Percentiles rank a stretch among this genome's conserved stretches.
Evolutionary conservation across 2,329 filamentous ascomycete genomes (phyloP).

Genomic region (Camptophora hylomeconis): DNA sequence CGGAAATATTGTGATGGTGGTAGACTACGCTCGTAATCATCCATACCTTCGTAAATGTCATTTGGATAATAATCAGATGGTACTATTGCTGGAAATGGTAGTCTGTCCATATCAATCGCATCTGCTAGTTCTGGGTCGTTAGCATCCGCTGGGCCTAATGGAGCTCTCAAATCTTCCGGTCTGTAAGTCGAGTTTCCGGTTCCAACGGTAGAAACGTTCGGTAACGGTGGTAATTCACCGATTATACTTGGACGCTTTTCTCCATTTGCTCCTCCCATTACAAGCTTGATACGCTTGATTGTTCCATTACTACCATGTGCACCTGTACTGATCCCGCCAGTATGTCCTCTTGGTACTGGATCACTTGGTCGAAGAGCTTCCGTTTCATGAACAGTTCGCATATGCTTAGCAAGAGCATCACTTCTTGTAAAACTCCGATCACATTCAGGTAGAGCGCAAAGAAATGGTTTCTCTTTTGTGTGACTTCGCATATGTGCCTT

Average conservation of each 20-base stretch:
- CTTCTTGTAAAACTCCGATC: conserved; percentile 93
- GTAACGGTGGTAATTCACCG: conserved; percentile 15
- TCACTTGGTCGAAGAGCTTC: conserved; percentile 68
- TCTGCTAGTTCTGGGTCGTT: conserved; percentile 14
- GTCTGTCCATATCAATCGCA: conserved; percentile 23
- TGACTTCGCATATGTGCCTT: conserved; percentile 97
- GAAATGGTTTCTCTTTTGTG: conserved; percentile 95
- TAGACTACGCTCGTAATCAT: conserved; percentile 30
- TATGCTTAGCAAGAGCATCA: conserved; percentile 92
- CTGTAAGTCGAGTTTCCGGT: conserved; percentile 4
- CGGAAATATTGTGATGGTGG: conserved; percentile 30
- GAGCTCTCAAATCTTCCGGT: no score
- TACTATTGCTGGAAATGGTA: conserved; percentile 21
- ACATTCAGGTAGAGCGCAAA: conserved; percentile 91
- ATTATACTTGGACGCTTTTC: conserved; percentile 10
- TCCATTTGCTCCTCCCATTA: conserved; percentile 15
- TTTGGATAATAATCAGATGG: conserved; percentile 19
- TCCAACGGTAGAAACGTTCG: conserved; percentile 16
- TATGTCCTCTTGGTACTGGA: conserved; percentile 28
- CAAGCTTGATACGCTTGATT: conserved; percentile 15
- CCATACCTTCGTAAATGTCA: conserved; percentile 28
- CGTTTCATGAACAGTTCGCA: conserved; percentile 96
- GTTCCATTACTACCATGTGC: conserved; percentile 1
- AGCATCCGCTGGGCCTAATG: conserved; percentile 19
- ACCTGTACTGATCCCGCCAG: conserved; percentile 18